A percentile compares a stretch with the other conserved stretches of the same genome.
phyloP scores from a whole-genome alignment of 805 yeast genomes.

The Ogataea degrootiae region DNA sequence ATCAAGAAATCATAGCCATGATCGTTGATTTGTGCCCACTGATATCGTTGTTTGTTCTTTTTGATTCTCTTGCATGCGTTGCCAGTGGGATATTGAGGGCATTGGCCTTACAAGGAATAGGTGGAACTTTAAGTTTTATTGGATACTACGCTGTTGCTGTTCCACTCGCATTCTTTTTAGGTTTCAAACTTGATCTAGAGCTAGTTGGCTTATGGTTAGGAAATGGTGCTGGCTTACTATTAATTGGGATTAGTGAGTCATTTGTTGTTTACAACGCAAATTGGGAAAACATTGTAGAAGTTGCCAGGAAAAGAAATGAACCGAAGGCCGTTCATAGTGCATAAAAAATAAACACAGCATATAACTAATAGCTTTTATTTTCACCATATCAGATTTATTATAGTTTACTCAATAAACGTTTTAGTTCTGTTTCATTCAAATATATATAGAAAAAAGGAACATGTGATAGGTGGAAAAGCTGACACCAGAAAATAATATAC shows the following conservation, averaged over 20 bases:
- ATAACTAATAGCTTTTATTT: no score
- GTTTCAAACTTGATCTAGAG: slow-evolving; percentile 42
- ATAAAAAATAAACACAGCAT: no score
- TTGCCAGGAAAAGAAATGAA: slow-evolving; percentile 18
- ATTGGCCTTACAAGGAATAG: slow-evolving; percentile 69
- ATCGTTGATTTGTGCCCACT: slow-evolving; percentile 58
- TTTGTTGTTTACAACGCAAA: slow-evolving; percentile 42
- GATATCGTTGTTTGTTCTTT: slow-evolving; percentile 59
- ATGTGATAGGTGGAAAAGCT: no score
- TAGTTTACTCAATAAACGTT: no score
- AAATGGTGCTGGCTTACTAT: slow-evolving; percentile 56
- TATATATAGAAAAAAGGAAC: no score
- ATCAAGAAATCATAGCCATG: slow-evolving; percentile 48
- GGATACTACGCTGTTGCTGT: slow-evolving; percentile 68
- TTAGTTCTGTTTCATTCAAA: no score
- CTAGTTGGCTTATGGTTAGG: slow-evolving; percentile 74
- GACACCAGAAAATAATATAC: background rate
- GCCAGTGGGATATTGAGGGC: slow-evolving; percentile 73
- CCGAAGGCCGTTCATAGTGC: background rate
- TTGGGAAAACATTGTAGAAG: slow-evolving; percentile 46
- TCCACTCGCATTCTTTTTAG: slow-evolving; percentile 60
- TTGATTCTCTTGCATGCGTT: slow-evolving; percentile 67
- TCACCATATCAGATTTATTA: no score
- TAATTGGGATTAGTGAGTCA: slow-evolving; percentile 48
- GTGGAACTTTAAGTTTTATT: slow-evolving; percentile 65